Evolutionary conservation across 2,329 filamentous ascomycete species (phyloP).

Genomic region (Sporothrix protearum): DNA sequence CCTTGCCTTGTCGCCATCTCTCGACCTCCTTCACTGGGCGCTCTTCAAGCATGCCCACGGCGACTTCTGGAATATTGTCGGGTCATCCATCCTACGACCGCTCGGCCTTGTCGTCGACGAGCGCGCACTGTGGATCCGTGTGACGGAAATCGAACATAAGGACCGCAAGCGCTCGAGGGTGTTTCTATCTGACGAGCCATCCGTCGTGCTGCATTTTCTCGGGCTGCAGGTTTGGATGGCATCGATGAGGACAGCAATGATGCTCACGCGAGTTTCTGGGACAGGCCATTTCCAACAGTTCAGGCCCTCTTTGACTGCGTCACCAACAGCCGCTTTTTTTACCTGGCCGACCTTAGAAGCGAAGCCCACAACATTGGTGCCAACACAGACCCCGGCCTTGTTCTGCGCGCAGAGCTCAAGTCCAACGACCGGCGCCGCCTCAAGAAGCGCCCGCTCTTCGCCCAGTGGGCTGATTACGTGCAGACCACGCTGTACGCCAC

Average conservation of each 20-base stretch:
- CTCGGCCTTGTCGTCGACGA: slow-evolving; percentile 66
- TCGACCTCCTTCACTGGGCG: slow-evolving; percentile 54
- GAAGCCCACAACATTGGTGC: slow-evolving; percentile 7
- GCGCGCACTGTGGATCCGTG: slow-evolving; percentile 59
- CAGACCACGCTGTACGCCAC: slow-evolving; percentile 36
- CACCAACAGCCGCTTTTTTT: slow-evolving; percentile 57
- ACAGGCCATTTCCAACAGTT: slow-evolving; percentile 51
- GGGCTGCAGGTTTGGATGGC: slow-evolving; percentile 45
- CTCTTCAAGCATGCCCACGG: slow-evolving; percentile 68
- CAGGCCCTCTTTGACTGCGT: slow-evolving; percentile 62
- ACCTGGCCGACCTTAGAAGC: slow-evolving; percentile 36
- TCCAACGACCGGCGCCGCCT: slow-evolving; percentile 57
- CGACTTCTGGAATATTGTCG: slow-evolving; percentile 65
- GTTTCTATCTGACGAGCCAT: slow-evolving; percentile 57
- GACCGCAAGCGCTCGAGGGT: slow-evolving; percentile 57
- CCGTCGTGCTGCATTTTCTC: slow-evolving; percentile 58
- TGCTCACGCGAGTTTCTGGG: too few relatives aligned
- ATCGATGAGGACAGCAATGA: slow-evolving; percentile 29
- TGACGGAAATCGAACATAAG: slow-evolving; percentile 62
- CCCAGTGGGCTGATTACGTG: slow-evolving; percentile 61
- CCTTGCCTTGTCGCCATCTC: slow-evolving; percentile 50
- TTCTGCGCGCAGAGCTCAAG: slow-evolving; percentile 32
- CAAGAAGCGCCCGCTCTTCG: slow-evolving; percentile 54
- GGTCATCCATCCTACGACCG: slow-evolving; percentile 59
- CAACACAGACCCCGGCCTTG: slow-evolving; percentile 20